These are phyloP conservation scores for Abortiporus biennis DNA, from an alignment of 1,284 basidiomycete species.

Conservation along the genomic window DNA sequence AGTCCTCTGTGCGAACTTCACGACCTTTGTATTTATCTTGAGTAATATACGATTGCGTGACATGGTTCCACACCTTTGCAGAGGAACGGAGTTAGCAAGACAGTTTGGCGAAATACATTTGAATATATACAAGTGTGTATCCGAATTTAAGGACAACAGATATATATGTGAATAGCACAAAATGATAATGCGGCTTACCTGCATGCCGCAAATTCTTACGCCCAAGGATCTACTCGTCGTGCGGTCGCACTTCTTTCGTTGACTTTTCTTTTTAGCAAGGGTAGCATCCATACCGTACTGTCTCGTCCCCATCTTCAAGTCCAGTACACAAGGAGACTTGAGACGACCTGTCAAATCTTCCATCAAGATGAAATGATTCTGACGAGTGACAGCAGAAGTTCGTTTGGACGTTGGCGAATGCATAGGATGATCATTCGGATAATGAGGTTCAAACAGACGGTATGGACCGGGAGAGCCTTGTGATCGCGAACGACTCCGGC, in stretches of 20 bases:
- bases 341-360: constrained; percentile 96
- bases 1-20: constrained; percentile 82
- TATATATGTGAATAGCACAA: constrained; percentile 1
- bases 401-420: constrained; percentile 23
- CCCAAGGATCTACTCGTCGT: constrained; percentile 91
- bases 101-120: neutral
- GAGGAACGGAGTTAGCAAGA: constrained; percentile 4
- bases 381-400: constrained; percentile 55
- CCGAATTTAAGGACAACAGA: constrained; percentile 5
- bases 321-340: constrained; percentile 92
- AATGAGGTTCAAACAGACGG: constrained; percentile 14
- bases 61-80: constrained; percentile 83
- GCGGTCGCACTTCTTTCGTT: constrained; percentile 96
- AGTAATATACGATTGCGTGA: constrained; percentile 77
- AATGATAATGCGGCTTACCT: constrained; percentile 57
- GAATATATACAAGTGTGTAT: constrained; percentile 1
- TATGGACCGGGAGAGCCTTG: constrained; percentile 25
- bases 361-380: constrained; percentile 98
- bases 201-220: constrained; percentile 97
- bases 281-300: constrained; percentile 98
- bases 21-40: constrained; percentile 98
- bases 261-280: constrained; percentile 90
- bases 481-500: constrained; percentile 54
- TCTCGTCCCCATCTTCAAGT: constrained; percentile 98
- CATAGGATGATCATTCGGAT: constrained; percentile 22